These are phyloP conservation scores for Acanthamoeba triangularis DNA, from an alignment of 208 protist genomes.

Conservation along the genomic window DNA sequence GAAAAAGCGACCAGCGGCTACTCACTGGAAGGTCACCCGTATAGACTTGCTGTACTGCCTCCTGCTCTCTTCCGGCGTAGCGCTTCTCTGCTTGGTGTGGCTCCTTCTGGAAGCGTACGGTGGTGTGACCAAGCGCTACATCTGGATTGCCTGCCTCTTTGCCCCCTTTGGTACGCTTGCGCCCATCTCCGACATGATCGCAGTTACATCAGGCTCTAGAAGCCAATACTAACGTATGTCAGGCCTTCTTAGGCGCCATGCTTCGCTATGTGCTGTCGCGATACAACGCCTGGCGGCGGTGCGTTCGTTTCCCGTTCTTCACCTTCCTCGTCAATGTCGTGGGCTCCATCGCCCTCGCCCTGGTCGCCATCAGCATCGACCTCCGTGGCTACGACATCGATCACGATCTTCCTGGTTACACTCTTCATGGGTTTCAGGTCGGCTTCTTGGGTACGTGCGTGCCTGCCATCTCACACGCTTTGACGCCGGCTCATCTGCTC, in stretches of 20 bases:
- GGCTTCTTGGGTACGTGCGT: constrained; percentile 45
- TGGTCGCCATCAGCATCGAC: neutral
- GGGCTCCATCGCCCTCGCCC: neutral
- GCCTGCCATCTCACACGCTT: too few relatives aligned
- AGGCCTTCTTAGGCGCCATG: neutral
- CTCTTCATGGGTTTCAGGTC: neutral
- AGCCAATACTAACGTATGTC: too few relatives aligned
- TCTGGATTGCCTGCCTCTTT: constrained; percentile 54
- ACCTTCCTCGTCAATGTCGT: constrained; percentile 62
- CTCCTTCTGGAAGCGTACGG: neutral
- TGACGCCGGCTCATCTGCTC: too few relatives aligned
- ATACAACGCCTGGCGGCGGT: constrained; percentile 64
- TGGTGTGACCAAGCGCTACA: constrained; percentile 19
- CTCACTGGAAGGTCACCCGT: neutral
- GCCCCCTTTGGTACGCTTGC: constrained; percentile 59
- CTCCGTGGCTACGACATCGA: constrained; percentile 17
- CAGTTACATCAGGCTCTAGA: too few relatives aligned
- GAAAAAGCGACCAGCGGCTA: neutral
- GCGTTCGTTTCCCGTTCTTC: constrained; percentile 41
- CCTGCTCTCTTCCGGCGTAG: neutral
- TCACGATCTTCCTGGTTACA: neutral
- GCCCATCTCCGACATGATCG: too few relatives aligned
- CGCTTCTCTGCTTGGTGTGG: neutral
- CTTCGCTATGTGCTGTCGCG: constrained; percentile 34
- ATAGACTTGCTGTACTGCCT: neutral